A percentile compares a stretch with the other conserved stretches of the same genome.
Conservation (phyloP, 2,329 filamentous ascomycete genomes). For the Achaetomium macrosporum region DNA sequence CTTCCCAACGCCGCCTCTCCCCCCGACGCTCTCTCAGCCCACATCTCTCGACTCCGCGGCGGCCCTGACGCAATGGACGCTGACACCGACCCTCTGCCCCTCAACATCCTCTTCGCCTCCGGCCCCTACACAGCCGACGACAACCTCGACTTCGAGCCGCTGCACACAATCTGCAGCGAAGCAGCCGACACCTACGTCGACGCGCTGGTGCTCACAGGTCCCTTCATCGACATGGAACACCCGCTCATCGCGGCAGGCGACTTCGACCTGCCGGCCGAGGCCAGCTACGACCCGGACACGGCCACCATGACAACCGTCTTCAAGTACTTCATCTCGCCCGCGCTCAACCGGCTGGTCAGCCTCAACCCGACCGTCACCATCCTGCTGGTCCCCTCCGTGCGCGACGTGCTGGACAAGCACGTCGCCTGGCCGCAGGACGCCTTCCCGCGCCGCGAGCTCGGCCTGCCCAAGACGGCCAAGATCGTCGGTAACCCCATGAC, state of each 20-base stretch:
- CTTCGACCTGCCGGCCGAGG: conserved; percentile 66
- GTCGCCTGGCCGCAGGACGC: conserved; percentile 72
- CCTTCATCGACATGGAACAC: conserved; percentile 89
- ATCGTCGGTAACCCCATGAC: conserved; percentile 90
- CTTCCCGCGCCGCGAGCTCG: conserved; percentile 64
- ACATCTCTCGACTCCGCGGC: conserved; percentile 63
- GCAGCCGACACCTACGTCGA: conserved; percentile 73
- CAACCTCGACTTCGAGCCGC: conserved; percentile 82
- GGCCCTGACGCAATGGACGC: conserved; percentile 57
- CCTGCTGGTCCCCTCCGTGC: conserved; percentile 74
- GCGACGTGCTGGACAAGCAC: conserved; percentile 75
- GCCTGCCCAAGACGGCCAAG: conserved; percentile 68
- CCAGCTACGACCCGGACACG: conserved; percentile 65
- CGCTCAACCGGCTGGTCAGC: conserved; percentile 63
- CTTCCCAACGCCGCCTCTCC: conserved; percentile 69
- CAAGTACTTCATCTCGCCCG: conserved; percentile 68
- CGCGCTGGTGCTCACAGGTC: conserved; percentile 71
- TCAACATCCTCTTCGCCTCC: conserved; percentile 71
- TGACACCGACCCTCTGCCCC: conserved; percentile 55
- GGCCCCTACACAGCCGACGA: conserved; percentile 92
- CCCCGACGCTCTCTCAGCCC: conserved; percentile 56
- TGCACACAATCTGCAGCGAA: conserved; percentile 73
- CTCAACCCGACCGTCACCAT: conserved; percentile 74
- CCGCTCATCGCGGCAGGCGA: conserved; percentile 77
- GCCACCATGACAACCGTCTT: conserved; percentile 80